Percentiles rank a stretch among this genome's conserved stretches.
Conservation (phyloP, 768 basidiomycete species). For the Kwoniella pini region DNA sequence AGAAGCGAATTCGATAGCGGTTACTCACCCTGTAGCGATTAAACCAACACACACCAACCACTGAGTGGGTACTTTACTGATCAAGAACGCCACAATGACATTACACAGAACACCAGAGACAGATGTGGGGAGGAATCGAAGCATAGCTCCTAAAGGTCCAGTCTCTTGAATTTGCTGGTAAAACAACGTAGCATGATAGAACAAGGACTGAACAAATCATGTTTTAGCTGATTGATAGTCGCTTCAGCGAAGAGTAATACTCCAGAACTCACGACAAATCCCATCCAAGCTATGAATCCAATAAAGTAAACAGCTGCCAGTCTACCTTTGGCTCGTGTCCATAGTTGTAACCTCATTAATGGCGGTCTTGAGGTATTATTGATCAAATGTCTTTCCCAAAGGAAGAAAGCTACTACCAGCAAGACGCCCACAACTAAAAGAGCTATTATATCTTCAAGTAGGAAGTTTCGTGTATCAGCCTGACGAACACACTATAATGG, state of each 20-base stretch:
- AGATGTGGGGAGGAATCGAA: constrained; percentile 40
- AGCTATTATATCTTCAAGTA: constrained; percentile 68
- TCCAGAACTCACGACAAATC: constrained; percentile 36
- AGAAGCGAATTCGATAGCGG: neutral
- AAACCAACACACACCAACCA: constrained; percentile 47
- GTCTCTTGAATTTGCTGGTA: constrained; percentile 20
- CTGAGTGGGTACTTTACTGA: constrained; percentile 46
- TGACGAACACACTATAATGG: too few relatives aligned
- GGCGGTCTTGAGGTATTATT: constrained; percentile 41
- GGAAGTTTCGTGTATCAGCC: neutral
- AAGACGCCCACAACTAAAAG: constrained; percentile 67
- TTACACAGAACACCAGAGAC: constrained; percentile 38
- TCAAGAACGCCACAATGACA: constrained; percentile 46
- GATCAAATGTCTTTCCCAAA: constrained; percentile 70
- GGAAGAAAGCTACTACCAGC: constrained; percentile 63
- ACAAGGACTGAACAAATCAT: constrained; percentile 5
- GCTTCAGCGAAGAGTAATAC: neutral
- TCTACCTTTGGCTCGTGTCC: constrained; percentile 46
- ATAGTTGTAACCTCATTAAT: constrained; percentile 51
- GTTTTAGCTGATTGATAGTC: neutral
- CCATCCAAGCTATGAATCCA: constrained; percentile 47
- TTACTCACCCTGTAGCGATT: constrained; percentile 47
- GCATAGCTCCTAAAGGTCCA: constrained; percentile 21
- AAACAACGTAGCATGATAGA: constrained; percentile 24
- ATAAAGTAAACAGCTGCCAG: constrained; percentile 46